These are phyloP conservation scores for Umbilicaria muhlenbergii DNA, from an alignment of 495 filamentous ascomycete genomes.

Conservation along the genomic window DNA sequence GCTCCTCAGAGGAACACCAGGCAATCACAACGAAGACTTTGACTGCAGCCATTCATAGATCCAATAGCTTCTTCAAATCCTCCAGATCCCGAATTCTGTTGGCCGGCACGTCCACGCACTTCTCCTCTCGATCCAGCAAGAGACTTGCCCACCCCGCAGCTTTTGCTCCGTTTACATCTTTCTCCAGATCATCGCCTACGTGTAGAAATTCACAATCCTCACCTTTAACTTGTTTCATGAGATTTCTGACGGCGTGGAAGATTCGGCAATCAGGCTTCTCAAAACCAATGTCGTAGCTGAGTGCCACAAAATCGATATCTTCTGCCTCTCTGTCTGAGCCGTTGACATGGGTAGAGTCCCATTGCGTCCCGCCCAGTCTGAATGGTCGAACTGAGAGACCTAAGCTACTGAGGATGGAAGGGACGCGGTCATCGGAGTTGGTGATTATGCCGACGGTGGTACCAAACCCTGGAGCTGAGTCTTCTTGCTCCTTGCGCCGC, in stretches of 20 bases:
- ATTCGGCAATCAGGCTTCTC: conserved; percentile 51
- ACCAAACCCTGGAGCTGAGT: conserved; percentile 15
- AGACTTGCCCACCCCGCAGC: conserved; percentile 49
- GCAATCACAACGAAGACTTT: too few species aligned
- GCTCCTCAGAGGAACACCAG: too few species aligned
- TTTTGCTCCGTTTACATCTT: conserved; percentile 45
- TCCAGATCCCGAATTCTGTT: not conserved
- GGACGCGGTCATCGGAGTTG: conserved; percentile 64
- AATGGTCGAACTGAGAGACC: conserved; percentile 37
- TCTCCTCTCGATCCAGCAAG: conserved; percentile 26
- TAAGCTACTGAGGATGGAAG: conserved; percentile 41
- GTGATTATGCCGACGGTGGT: conserved; percentile 51
- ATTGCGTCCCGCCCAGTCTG: not conserved
- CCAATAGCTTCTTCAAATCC: conserved; percentile 3
- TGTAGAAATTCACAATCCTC: conserved; percentile 37
- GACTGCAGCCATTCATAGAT: too few species aligned
- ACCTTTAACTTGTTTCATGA: not conserved
- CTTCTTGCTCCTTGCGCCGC: conserved; percentile 14
- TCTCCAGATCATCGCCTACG: conserved; percentile 49
- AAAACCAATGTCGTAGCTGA: conserved; percentile 58
- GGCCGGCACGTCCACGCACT: not conserved
- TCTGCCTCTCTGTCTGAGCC: too few species aligned
- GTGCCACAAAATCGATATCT: conserved; percentile 50
- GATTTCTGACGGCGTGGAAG: conserved; percentile 42
- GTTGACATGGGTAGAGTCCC: conserved; percentile 5